phyloP scores from a whole-genome alignment of 2,329 filamentous ascomycete species.

The Scedosporium dehoogii region DNA sequence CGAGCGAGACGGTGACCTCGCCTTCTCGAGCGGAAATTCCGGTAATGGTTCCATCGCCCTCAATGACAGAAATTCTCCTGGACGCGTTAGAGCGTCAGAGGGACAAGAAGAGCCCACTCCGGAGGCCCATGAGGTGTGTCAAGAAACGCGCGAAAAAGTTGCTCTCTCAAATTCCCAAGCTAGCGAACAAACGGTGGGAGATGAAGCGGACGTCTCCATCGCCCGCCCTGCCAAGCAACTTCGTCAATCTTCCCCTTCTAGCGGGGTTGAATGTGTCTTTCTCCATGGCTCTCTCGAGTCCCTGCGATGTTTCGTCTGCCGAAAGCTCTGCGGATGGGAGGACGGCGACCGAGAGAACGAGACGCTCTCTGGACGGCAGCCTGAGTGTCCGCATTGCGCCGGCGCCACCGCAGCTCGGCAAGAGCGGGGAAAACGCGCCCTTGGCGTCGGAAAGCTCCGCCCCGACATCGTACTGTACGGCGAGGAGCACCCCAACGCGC shows the following conservation, averaged over 20 bases:
- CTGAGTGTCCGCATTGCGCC: conserved; percentile 56
- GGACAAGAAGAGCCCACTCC: too few relatives aligned
- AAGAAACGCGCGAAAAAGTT: background rate
- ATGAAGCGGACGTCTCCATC: background rate
- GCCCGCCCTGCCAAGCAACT: background rate
- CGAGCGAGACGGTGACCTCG: too few relatives aligned
- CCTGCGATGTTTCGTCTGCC: conserved; percentile 55
- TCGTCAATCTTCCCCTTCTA: conserved; percentile 12
- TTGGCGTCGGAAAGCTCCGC: conserved; percentile 57
- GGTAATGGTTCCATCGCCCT: too few relatives aligned
- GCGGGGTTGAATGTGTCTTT: conserved; percentile 56
- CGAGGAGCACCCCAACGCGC: conserved; percentile 60
- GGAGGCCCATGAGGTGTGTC: too few relatives aligned
- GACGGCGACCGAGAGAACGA: conserved; percentile 42
- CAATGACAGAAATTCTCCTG: too few relatives aligned
- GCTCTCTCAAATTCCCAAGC: background rate
- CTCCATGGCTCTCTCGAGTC: conserved; percentile 59
- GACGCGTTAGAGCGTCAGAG: too few relatives aligned
- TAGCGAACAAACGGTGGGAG: background rate
- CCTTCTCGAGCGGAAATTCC: too few relatives aligned
- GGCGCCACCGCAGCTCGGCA: conserved; percentile 52
- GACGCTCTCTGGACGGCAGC: conserved; percentile 54
- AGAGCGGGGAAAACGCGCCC: conserved; percentile 54
- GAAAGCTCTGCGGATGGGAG: conserved; percentile 49
- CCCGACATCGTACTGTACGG: conserved; percentile 68